These are phyloP conservation scores for Sclerotinia spermophila DNA, from an alignment of 2,329 filamentous ascomycete genomes.

Conservation along the genomic window DNA sequence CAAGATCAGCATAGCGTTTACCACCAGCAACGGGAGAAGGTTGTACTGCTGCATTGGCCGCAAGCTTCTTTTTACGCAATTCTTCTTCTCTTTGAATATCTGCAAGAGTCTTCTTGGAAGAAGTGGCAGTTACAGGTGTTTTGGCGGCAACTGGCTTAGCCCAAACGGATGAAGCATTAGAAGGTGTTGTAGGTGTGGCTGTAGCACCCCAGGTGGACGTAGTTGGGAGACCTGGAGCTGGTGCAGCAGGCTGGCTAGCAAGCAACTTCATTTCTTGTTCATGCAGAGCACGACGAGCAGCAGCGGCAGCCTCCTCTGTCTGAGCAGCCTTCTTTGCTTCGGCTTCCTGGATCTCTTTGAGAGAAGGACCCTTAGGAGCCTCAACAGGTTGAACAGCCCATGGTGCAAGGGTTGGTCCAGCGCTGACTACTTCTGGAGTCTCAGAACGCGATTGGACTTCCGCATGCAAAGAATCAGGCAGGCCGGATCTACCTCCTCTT, in stretches of 20 bases:
- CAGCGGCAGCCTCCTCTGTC: constrained; percentile 75
- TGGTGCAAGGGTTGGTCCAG: constrained; percentile 71
- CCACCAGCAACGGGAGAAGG: constrained; percentile 48
- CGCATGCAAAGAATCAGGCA: constrained; percentile 67
- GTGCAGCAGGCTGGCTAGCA: constrained; percentile 56
- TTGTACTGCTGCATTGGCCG: constrained; percentile 44
- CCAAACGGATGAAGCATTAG: constrained; percentile 41
- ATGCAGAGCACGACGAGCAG: constrained; percentile 69
- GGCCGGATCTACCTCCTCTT: constrained; percentile 74
- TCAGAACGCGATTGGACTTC: constrained; percentile 71
- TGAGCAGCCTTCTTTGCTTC: constrained; percentile 92
- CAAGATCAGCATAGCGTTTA: constrained; percentile 93
- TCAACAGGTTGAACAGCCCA: constrained; percentile 87
- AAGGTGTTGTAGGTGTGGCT: constrained; percentile 35
- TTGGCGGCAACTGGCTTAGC: constrained; percentile 47
- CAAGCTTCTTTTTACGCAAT: constrained; percentile 68
- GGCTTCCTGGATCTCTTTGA: constrained; percentile 95
- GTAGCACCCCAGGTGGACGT: constrained; percentile 71
- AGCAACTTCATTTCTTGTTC: constrained; percentile 68
- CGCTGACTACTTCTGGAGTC: constrained; percentile 59
- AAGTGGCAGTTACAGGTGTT: constrained; percentile 37
- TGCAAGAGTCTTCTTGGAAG: constrained; percentile 79
- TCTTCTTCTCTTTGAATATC: constrained; percentile 98
- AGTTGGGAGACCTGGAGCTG: constrained; percentile 77
- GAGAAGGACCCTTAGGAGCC: constrained; percentile 76